Base-by-base conservation (phyloP, 2,329 filamentous ascomycete genomes). In the Pestalotiopsis sp. region DNA sequence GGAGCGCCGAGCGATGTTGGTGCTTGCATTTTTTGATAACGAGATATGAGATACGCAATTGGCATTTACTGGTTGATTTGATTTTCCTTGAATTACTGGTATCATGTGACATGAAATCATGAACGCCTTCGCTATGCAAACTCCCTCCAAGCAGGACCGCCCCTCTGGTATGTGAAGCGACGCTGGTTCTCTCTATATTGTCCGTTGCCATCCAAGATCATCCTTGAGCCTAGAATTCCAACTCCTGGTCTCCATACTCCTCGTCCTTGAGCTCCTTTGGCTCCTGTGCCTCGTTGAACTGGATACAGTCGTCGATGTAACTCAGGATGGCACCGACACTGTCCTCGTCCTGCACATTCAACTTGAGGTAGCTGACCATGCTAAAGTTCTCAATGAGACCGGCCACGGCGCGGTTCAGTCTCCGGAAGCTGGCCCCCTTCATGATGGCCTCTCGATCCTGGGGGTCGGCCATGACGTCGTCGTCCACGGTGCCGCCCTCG, bases 341-440 rank as follows among this genome's bases (percentile, higher is more conserved):
- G 75, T 98, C 94, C 81, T 98, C 95, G 75, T 97, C 91, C 72
- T 96, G 92, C 36, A 91, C 92, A 77, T 98, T 93, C 59, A 98
- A 85, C 82, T 95, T 93, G 68, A 98, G 85, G 78, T 97, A 99
- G 62, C 93, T 97, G 13, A 99, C 93, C 93, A 99, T 97, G 82
- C 94, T 97, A 82, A 98, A 99, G 80, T 94, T 96, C 79, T 98
- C 96, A 72, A 99, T 97, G 72, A 99, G 84, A 66, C 93, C 90
- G 0, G 93, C 96, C 4, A 99, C 95, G 0, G 95, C 95, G 70
- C 90, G 88, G 78, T 98, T 98, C 72, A 98, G 83, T 74, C 90
- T 88, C 70, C 93, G 88, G 80, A 97, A 98, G 20, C 93, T 93
- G 1, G 89, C 86, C 3, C 95, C 95, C 65, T 88, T 91, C 92